phyloP scores from a whole-genome alignment of 2,329 filamentous ascomycete genomes.

The Verticillium klebahnii region DNA sequence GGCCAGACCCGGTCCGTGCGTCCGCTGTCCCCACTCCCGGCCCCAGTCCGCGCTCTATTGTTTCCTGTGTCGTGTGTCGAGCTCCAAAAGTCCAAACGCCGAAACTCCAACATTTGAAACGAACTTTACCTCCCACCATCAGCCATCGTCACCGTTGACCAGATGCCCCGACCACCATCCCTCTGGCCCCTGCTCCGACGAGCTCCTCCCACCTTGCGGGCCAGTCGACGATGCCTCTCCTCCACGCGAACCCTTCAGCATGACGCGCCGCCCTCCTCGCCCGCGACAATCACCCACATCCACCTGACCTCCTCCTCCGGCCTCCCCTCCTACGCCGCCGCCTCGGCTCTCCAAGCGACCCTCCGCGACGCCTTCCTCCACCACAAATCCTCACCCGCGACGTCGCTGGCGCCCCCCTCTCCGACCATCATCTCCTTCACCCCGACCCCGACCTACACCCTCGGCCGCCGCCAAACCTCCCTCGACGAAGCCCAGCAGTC shows the following conservation, averaged over 20 bases:
- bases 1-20: background rate
- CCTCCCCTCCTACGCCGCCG: slow-evolving; percentile 7
- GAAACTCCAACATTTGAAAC: background rate
- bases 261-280: background rate
- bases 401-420: slow-evolving; percentile 40
- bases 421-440: slow-evolving; percentile 80
- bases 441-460: slow-evolving; percentile 79
- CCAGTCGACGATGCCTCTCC: background rate
- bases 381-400: slow-evolving; percentile 24
- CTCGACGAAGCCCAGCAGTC: slow-evolving; percentile 41
- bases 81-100: background rate
- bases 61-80: background rate
- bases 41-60: background rate
- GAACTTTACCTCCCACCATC: background rate
- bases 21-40: background rate
- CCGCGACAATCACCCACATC: slow-evolving; percentile 9
- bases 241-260: background rate
- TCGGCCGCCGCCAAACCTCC: slow-evolving; percentile 71
- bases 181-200: background rate
- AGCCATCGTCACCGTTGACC: background rate
- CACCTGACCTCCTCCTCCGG: slow-evolving; percentile 4
- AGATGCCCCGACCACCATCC: background rate
- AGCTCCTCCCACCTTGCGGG: background rate
- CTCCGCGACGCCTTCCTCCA: slow-evolving; percentile 26
- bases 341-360: slow-evolving; percentile 11